These are phyloP conservation scores for Phylloporus sp. DNA, from an alignment of 768 basidiomycete genomes.

Conservation along the genomic window DNA sequence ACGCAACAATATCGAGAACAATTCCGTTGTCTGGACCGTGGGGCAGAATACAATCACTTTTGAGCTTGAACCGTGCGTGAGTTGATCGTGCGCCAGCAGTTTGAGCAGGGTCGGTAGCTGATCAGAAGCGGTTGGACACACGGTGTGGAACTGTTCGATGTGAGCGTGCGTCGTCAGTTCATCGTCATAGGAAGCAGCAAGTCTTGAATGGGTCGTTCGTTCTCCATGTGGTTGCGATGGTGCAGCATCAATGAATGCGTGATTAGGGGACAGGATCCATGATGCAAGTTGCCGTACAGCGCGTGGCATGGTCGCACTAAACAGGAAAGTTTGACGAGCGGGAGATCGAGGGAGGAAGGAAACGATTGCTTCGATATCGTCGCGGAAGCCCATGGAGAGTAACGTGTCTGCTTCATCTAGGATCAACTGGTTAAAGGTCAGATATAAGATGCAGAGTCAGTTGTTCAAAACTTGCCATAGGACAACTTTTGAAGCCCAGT, in stretches of 20 bases:
- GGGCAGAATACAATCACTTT: slow-evolving; percentile 82
- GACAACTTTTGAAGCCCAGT: slow-evolving; percentile 47
- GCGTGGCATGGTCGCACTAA: slow-evolving; percentile 80
- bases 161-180: slow-evolving; percentile 57
- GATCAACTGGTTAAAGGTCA: slow-evolving; percentile 53
- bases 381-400: slow-evolving; percentile 88
- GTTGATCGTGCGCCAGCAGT: slow-evolving; percentile 84
- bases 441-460: background rate
- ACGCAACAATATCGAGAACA: slow-evolving; percentile 61
- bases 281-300: slow-evolving; percentile 69
- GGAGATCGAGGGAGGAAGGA: slow-evolving; percentile 54
- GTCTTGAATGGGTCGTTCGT: background rate
- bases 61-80: slow-evolving; percentile 56
- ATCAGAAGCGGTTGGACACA: slow-evolving; percentile 57
- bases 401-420: slow-evolving; percentile 92
- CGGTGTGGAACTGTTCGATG: slow-evolving; percentile 78
- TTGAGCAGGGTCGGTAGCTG: slow-evolving; percentile 77
- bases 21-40: slow-evolving; percentile 80
- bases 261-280: slow-evolving; percentile 51
- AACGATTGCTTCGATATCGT: slow-evolving; percentile 74
- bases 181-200: background rate
- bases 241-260: slow-evolving; percentile 72
- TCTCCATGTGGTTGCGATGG: slow-evolving; percentile 38
- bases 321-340: slow-evolving; percentile 84
- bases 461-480: slow-evolving; percentile 45